Percentiles rank a stretch among this genome's conserved stretches.
Conservation (phyloP, 495 filamentous ascomycete genomes). For the Trypethelium eluteriae region DNA sequence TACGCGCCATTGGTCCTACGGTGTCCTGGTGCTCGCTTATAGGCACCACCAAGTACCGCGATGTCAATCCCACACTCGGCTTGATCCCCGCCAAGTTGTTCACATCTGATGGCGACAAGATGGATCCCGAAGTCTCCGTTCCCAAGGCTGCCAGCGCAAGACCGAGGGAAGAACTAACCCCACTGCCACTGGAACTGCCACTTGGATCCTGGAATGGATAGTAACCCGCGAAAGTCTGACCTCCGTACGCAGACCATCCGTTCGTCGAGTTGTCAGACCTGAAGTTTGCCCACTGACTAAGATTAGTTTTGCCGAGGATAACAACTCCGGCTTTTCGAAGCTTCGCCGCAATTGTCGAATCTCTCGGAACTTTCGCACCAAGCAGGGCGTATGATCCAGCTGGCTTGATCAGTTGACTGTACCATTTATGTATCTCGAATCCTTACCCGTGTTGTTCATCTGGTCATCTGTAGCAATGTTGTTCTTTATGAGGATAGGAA, state of each 20-base stretch:
- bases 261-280: constrained; percentile 44
- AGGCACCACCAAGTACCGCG: constrained; percentile 53
- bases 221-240: constrained; percentile 46
- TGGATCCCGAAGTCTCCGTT: constrained; percentile 40
- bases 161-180: constrained; percentile 43
- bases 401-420: constrained; percentile 12
- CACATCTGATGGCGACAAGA: constrained; percentile 32
- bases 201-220: constrained; percentile 46
- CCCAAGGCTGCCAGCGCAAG: constrained; percentile 45
- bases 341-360: constrained; percentile 34
- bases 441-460: constrained; percentile 56
- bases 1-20: constrained; percentile 56
- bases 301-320: constrained; percentile 46
- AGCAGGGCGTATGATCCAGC: constrained; percentile 52
- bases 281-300: constrained; percentile 51
- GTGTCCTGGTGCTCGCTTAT: constrained; percentile 58
- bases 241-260: constrained; percentile 50
- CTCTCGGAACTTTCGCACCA: constrained; percentile 27
- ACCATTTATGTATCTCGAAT: not conserved
- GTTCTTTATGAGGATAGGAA: constrained; percentile 62
- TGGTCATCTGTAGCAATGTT: constrained; percentile 64
- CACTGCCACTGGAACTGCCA: constrained; percentile 49
- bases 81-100: constrained; percentile 51
- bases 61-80: constrained; percentile 63
- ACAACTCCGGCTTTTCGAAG: constrained; percentile 39